These are phyloP conservation scores for Fusarium pseudonygamai DNA, from an alignment of 2,329 filamentous ascomycete genomes.

Conservation along the genomic window DNA sequence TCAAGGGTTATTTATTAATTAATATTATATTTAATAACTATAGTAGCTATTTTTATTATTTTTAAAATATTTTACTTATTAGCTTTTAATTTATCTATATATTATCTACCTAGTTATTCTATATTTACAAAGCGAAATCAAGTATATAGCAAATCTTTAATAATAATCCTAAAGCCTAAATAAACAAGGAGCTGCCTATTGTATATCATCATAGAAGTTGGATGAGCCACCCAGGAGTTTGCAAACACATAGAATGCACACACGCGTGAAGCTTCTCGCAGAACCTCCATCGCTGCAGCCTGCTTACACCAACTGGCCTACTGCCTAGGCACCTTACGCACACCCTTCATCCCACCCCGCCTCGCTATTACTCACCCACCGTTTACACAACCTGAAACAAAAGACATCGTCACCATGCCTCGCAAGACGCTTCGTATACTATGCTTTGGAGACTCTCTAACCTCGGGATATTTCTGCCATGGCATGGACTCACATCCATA, in stretches of 20 bases:
- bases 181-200: not conserved
- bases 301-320: constrained; percentile 11
- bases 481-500: constrained; percentile 64
- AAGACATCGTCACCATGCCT: constrained; percentile 34
- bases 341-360: constrained; percentile 1
- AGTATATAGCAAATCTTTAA: not conserved
- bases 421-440: constrained; percentile 61
- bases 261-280: not conserved
- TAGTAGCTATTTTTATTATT: not conserved
- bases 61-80: not conserved
- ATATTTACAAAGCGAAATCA: not conserved
- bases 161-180: not conserved
- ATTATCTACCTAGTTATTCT: not conserved
- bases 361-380: not conserved
- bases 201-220: no score
- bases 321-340: constrained; percentile 6
- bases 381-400: not conserved
- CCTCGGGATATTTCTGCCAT: constrained; percentile 60
- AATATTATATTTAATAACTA: not conserved
- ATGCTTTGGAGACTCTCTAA: constrained; percentile 73
- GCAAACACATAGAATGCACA: not conserved
- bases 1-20: no score
- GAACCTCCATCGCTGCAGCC: constrained; percentile 7
- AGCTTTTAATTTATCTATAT: not conserved
- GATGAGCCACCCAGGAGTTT: not conserved